phyloP scores from a whole-genome alignment of 306 rosid species.

The Calophaca sinica region DNA sequence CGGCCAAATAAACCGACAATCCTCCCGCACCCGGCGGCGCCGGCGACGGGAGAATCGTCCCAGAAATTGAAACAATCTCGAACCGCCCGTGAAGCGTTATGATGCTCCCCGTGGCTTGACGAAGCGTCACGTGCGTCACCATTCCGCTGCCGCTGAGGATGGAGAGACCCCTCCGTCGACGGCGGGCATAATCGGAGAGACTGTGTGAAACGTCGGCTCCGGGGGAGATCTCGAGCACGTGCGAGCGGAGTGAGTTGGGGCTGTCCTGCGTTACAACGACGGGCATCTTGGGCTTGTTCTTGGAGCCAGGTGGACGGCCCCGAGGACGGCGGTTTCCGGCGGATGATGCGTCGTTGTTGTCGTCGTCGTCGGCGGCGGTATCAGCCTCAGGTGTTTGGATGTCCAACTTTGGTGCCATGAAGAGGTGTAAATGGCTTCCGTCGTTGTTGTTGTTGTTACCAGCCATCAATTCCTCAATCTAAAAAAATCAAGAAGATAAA shows the following conservation, averaged over 20 bases:
- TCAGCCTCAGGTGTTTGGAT: too few species aligned
- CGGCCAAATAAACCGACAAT: constrained; percentile 60
- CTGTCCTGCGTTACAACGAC: constrained; percentile 56
- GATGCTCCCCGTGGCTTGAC: constrained; percentile 53
- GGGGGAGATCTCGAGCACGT: constrained; percentile 60
- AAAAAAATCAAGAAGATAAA: too few species aligned
- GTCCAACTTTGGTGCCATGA: neutral
- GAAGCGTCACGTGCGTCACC: constrained; percentile 54
- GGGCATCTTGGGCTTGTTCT: constrained; percentile 67
- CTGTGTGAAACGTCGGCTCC: constrained; percentile 59
- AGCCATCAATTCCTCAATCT: too few species aligned
- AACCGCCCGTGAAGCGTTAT: constrained; percentile 62
- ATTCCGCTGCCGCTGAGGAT: constrained; percentile 61
- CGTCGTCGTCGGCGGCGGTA: too few species aligned
- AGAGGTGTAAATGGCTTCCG: too few species aligned
- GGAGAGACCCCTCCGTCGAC: constrained; percentile 56
- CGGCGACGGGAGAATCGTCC: constrained; percentile 68
- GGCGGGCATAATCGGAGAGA: constrained; percentile 54
- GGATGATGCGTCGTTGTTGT: neutral
- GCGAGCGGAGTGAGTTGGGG: constrained; percentile 53
- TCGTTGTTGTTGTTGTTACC: too few species aligned
- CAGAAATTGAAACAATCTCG: constrained; percentile 62
- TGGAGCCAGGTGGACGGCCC: constrained; percentile 68
- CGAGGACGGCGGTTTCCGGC: constrained; percentile 42
- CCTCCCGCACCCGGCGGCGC: constrained; percentile 59